A percentile compares a stretch with the other conserved stretches of the same genome.
Evolutionary conservation across 2,329 filamentous ascomycete species (phyloP).

Genomic region (Gremmenia infestans): DNA sequence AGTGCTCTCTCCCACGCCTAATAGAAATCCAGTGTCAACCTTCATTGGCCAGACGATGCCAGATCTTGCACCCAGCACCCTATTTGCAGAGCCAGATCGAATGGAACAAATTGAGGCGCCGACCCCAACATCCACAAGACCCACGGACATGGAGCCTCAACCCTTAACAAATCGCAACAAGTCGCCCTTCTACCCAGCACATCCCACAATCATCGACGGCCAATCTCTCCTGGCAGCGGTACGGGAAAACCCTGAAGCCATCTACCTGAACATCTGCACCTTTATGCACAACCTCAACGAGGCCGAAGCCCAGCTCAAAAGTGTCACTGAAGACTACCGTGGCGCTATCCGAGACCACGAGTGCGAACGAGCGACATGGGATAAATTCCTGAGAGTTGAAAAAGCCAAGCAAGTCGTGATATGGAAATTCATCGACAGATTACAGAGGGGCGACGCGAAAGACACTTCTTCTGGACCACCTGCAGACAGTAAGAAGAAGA

Average conservation of each 20-base stretch:
- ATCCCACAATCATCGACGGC: conserved; percentile 4
- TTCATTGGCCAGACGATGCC: neutral
- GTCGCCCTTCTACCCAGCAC: neutral
- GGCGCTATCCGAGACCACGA: conserved; percentile 2
- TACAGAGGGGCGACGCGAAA: neutral
- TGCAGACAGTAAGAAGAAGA: neutral
- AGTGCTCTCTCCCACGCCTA: neutral
- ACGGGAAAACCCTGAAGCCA: neutral
- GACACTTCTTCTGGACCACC: neutral
- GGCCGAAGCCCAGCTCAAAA: neutral
- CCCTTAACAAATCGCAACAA: neutral
- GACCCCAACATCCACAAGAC: neutral
- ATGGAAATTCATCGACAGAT: conserved; percentile 12
- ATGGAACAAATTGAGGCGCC: neutral
- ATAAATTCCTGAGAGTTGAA: conserved; percentile 1
- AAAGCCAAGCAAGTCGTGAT: conserved; percentile 10
- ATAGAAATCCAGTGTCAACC: neutral
- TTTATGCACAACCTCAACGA: conserved; percentile 5
- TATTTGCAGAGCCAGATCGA: neutral
- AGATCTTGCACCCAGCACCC: neutral
- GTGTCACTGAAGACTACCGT: neutral
- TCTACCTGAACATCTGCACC: conserved; percentile 2
- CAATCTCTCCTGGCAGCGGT: conserved; percentile 3
- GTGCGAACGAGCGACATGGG: neutral
- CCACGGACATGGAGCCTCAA: neutral